Evolutionary conservation across 768 basidiomycete genomes (phyloP).

Genomic region (Suillus sp.): DNA sequence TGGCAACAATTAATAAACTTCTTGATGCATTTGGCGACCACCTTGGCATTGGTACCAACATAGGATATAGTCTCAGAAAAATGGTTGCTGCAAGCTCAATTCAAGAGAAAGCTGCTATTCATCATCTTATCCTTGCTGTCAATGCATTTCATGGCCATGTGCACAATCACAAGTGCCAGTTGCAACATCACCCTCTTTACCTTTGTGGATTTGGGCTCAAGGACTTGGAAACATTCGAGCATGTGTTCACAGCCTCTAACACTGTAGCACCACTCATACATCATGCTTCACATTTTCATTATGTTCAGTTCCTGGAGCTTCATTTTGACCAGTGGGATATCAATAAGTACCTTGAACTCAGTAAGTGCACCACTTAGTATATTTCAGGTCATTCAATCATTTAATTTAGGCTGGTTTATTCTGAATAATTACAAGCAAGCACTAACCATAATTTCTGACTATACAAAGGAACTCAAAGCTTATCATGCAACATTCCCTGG

Average conservation of each 20-base stretch:
- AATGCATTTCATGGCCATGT: no score
- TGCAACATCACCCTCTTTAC: no score
- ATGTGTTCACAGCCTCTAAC: neutral
- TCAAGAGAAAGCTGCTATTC: no score
- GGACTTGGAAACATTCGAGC: neutral
- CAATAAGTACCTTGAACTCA: slow-evolving; percentile 8
- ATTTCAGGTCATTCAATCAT: neutral
- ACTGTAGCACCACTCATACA: neutral
- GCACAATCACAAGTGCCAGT: no score
- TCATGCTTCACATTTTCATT: neutral
- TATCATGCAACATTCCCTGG: no score
- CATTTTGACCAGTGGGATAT: slow-evolving; percentile 14
- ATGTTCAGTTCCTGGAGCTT: slow-evolving; percentile 9
- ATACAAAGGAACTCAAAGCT: neutral
- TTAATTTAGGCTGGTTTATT: slow-evolving; percentile 14
- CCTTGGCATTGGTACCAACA: no score
- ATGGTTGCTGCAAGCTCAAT: no score
- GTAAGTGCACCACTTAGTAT: slow-evolving; percentile 3
- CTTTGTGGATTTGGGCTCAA: neutral
- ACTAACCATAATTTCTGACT: slow-evolving; percentile 13
- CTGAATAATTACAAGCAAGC: slow-evolving; percentile 23
- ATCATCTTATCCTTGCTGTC: no score
- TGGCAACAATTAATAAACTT: no score
- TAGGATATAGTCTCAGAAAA: no score
- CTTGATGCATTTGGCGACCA: no score